Percentiles rank a stretch among this genome's conserved stretches.
phyloP scores from a whole-genome alignment of 768 basidiomycete species.

The Auricularia auricula-judae region DNA sequence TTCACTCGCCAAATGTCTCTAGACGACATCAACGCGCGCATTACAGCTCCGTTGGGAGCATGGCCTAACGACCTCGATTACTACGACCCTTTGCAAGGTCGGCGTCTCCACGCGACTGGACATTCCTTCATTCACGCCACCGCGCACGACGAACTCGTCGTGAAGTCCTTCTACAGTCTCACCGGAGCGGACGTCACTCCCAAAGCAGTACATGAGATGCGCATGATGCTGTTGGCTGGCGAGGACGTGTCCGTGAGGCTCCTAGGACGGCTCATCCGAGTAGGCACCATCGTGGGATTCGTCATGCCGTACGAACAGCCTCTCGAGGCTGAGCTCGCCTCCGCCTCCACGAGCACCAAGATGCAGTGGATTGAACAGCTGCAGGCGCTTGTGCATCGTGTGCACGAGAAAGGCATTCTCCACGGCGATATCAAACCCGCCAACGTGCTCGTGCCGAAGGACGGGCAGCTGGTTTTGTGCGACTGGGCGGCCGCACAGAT shows the following conservation, averaged over 20 bases:
- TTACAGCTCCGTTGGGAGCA: neutral
- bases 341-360: neutral
- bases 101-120: neutral
- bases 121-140: neutral
- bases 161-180: neutral
- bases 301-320: neutral
- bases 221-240: neutral
- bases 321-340: neutral
- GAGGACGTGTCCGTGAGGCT: neutral
- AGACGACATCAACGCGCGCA: neutral
- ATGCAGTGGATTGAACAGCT: neutral
- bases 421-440: slow-evolving; percentile 99
- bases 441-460: slow-evolving; percentile 59
- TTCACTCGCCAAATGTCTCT: neutral
- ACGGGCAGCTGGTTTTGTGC: neutral
- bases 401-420: slow-evolving; percentile 58
- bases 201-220: neutral
- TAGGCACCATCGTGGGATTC: neutral
- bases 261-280: neutral
- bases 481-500: neutral
- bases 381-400: neutral
- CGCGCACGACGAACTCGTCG: neutral
- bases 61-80: neutral
- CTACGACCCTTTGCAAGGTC: neutral
- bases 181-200: neutral